Evolutionary conservation across 148 eudicot species (phyloP).

Genomic region (Spergularia marina): DNA sequence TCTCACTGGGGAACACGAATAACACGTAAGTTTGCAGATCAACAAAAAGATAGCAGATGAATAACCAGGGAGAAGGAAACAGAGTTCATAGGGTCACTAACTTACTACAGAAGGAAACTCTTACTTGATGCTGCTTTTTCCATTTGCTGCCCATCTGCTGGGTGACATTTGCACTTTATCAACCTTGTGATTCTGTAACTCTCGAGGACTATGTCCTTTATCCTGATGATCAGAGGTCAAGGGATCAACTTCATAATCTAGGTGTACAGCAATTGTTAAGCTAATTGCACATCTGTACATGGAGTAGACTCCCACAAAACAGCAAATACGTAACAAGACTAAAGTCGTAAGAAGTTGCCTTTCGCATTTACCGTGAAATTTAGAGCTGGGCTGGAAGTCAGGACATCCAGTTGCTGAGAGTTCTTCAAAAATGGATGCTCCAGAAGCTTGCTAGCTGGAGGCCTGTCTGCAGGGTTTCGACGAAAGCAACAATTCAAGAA

Average conservation of each 20-base stretch:
- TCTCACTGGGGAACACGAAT: constrained; percentile 39
- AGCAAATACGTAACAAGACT: neutral
- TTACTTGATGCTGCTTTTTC: constrained; percentile 45
- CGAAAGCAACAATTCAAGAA: constrained; percentile 73
- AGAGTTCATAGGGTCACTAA: constrained; percentile 3
- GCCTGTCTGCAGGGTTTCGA: constrained; percentile 88
- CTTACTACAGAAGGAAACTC: constrained; percentile 23
- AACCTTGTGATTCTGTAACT: constrained; percentile 22
- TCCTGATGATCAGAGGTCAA: constrained; percentile 39
- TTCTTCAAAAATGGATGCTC: constrained; percentile 71
- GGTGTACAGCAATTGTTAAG: neutral
- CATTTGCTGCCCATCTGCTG: constrained; percentile 26
- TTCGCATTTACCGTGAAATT: constrained; percentile 14
- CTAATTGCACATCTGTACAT: no score
- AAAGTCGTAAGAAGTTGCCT: neutral
- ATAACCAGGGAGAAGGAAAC: neutral
- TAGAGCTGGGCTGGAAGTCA: constrained; percentile 21
- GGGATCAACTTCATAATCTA: neutral
- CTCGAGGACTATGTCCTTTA: constrained; percentile 34
- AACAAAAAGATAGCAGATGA: neutral
- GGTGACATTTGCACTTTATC: constrained; percentile 36
- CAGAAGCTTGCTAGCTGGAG: constrained; percentile 66
- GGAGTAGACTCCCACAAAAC: neutral
- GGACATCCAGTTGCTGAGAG: constrained; percentile 46
- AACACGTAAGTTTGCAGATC: constrained; percentile 6